phyloP scores from a whole-genome alignment of 2,329 filamentous ascomycete genomes.

The Aureobasidium sp. region DNA sequence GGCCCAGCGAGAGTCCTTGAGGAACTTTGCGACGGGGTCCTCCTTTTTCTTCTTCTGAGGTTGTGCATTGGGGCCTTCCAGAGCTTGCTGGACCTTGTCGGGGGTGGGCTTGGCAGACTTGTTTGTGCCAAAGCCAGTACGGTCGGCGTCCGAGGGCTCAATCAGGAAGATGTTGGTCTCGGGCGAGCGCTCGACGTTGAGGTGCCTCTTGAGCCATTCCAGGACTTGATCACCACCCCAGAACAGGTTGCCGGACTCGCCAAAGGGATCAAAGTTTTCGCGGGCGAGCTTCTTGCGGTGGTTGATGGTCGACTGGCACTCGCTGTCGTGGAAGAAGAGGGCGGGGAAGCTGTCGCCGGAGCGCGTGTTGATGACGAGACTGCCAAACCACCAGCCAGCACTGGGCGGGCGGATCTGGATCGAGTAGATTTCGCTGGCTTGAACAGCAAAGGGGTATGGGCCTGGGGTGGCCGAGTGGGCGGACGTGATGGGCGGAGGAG shows the following conservation, averaged over 20 bases:
- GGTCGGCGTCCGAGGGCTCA: constrained; percentile 79
- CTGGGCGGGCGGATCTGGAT: constrained; percentile 85
- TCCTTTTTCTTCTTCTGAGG: constrained; percentile 43
- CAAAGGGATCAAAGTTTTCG: constrained; percentile 77
- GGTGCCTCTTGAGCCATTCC: constrained; percentile 80
- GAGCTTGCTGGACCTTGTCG: constrained; percentile 37
- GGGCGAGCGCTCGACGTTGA: constrained; percentile 71
- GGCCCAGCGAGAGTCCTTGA: constrained; percentile 95
- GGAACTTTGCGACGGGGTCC: constrained; percentile 83
- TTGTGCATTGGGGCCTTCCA: constrained; percentile 32
- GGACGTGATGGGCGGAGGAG: constrained; percentile 80
- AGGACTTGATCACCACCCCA: constrained; percentile 97
- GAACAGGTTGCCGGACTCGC: constrained; percentile 77
- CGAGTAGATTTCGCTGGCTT: constrained; percentile 83
- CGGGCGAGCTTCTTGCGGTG: constrained; percentile 81
- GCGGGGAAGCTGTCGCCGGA: constrained; percentile 91
- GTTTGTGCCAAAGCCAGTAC: constrained; percentile 63
- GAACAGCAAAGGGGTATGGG: constrained; percentile 85
- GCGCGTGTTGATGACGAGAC: constrained; percentile 83
- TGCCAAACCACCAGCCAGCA: constrained; percentile 97
- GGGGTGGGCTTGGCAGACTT: constrained; percentile 44
- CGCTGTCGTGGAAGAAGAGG: constrained; percentile 94
- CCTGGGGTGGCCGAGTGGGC: constrained; percentile 64
- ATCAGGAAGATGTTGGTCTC: constrained; percentile 90
- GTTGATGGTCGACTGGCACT: constrained; percentile 90